phyloP scores from a whole-genome alignment of 1,139 yeast species.

The Entelexis sorbosivorans region DNA sequence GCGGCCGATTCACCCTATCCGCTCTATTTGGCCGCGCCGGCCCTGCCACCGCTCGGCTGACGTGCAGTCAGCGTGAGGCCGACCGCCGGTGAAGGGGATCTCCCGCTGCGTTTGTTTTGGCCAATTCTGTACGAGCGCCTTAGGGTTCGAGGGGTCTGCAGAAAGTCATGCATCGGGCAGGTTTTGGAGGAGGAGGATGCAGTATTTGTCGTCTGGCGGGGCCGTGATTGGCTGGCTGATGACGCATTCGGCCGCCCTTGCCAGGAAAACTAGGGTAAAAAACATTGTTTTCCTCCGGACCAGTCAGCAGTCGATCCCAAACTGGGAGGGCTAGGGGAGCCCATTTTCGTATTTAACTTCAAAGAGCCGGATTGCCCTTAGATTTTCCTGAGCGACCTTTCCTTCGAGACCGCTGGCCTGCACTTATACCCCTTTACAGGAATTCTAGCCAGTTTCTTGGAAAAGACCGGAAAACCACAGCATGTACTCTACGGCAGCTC shows the following conservation, averaged over 20 bases:
- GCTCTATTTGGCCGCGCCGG: not conserved
- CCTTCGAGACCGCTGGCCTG: constrained; percentile 1
- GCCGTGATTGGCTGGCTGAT: constrained; percentile 7
- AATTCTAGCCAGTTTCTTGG: not conserved
- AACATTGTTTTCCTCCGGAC: constrained; percentile 17
- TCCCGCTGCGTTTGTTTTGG: constrained; percentile 6
- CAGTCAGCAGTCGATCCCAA: constrained; percentile 16
- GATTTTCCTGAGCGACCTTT: not conserved
- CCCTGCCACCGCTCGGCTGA: not conserved
- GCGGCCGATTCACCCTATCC: not conserved
- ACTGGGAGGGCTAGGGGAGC: constrained; percentile 1
- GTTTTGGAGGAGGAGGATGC: not conserved
- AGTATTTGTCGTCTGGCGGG: not conserved
- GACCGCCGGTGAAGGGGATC: not conserved
- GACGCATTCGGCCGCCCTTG: not conserved
- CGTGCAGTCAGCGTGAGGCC: not conserved
- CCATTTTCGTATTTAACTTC: constrained; percentile 6
- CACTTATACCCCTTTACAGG: constrained; percentile 9
- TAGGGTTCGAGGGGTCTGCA: constrained; percentile 6
- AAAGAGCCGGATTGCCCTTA: not conserved
- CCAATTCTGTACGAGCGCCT: constrained; percentile 1
- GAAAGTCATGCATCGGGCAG: constrained; percentile 10
- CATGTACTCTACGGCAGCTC: constrained; percentile 19
- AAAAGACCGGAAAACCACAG: constrained; percentile 5
- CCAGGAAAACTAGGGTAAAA: not conserved